Percentiles rank a stretch among this genome's conserved stretches.
Conservation (phyloP, 1,284 basidiomycete species). For the Anthracocystis setariae region DNA sequence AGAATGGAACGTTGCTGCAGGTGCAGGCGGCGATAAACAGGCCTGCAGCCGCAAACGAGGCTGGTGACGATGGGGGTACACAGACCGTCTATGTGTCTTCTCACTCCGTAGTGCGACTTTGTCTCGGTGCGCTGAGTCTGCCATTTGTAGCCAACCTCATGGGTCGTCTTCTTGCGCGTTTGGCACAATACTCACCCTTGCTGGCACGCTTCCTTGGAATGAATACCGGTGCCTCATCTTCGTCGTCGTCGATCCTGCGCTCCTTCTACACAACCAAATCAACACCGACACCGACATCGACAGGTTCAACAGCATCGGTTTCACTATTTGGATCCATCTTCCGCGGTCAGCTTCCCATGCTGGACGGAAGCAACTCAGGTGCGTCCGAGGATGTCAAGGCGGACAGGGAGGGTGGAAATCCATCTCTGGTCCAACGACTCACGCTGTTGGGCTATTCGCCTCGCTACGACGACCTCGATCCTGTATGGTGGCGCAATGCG, state of each 20-base stretch:
- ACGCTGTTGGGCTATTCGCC: slow-evolving; percentile 15
- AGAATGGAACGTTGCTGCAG: slow-evolving; percentile 19
- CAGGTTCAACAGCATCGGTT: slow-evolving; percentile 1
- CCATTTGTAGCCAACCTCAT: slow-evolving; percentile 56
- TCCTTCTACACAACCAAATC: slow-evolving; percentile 39
- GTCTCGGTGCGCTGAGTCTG: slow-evolving; percentile 54
- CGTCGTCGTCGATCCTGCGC: slow-evolving; percentile 15
- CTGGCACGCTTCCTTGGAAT: slow-evolving; percentile 48
- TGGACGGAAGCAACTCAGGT: slow-evolving; percentile 10
- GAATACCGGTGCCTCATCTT: slow-evolving; percentile 5
- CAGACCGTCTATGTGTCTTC: slow-evolving; percentile 55
- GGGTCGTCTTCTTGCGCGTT: slow-evolving; percentile 49
- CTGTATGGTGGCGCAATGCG: slow-evolving; percentile 62
- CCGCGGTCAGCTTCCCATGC: slow-evolving; percentile 21
- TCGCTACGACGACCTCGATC: slow-evolving; percentile 56
- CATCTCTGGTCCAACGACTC: slow-evolving; percentile 14
- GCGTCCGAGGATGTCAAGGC: neutral
- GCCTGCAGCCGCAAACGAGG: slow-evolving; percentile 6
- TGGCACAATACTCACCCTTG: slow-evolving; percentile 20
- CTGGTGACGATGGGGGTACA: slow-evolving; percentile 8
- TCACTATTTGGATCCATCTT: slow-evolving; percentile 37
- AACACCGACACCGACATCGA: slow-evolving; percentile 5
- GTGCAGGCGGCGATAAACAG: slow-evolving; percentile 8
- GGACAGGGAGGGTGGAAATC: neutral
- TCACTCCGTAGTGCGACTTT: slow-evolving; percentile 48